phyloP scores from a whole-genome alignment of 2,329 filamentous ascomycete species.

The Microsporum audouinii region DNA sequence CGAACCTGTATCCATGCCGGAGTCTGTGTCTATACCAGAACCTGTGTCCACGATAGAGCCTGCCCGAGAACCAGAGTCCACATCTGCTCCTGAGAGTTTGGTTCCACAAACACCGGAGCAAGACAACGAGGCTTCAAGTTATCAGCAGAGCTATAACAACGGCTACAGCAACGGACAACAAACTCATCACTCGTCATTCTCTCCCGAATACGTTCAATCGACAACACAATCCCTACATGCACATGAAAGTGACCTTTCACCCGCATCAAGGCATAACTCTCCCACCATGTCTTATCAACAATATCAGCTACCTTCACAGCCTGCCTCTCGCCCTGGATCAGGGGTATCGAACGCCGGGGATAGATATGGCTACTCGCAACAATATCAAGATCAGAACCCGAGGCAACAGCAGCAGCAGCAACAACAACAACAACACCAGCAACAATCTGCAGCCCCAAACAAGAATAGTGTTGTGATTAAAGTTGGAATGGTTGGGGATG shows the following conservation, averaged over 20 bases:
- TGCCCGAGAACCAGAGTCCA: neutral
- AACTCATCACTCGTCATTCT: slow-evolving; percentile 40
- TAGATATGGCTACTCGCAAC: slow-evolving; percentile 38
- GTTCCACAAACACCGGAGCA: slow-evolving; percentile 15
- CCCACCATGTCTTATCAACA: slow-evolving; percentile 34
- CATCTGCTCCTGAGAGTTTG: neutral
- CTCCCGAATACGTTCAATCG: slow-evolving; percentile 32
- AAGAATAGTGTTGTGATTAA: slow-evolving; percentile 82
- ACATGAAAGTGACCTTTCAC: slow-evolving; percentile 37
- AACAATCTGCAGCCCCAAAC: slow-evolving; percentile 25
- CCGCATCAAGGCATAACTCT: slow-evolving; percentile 27
- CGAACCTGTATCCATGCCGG: neutral
- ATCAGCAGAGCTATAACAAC: slow-evolving; percentile 20
- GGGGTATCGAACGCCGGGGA: slow-evolving; percentile 37
- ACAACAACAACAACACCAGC: slow-evolving; percentile 26
- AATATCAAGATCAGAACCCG: slow-evolving; percentile 38
- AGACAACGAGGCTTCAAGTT: slow-evolving; percentile 24
- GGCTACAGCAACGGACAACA: slow-evolving; percentile 36
- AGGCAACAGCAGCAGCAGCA: slow-evolving; percentile 34
- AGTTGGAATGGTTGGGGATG: slow-evolving; percentile 98
- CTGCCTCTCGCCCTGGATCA: slow-evolving; percentile 40
- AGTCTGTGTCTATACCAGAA: neutral
- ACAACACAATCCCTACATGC: slow-evolving; percentile 32
- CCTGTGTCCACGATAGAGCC: neutral
- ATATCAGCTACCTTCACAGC: slow-evolving; percentile 22